A percentile compares a stretch with the other conserved stretches of the same genome.
These are phyloP conservation scores for Phytophthora hybrid DNA, from an alignment of 352 stramenopile genomes.

Conservation along the genomic window DNA sequence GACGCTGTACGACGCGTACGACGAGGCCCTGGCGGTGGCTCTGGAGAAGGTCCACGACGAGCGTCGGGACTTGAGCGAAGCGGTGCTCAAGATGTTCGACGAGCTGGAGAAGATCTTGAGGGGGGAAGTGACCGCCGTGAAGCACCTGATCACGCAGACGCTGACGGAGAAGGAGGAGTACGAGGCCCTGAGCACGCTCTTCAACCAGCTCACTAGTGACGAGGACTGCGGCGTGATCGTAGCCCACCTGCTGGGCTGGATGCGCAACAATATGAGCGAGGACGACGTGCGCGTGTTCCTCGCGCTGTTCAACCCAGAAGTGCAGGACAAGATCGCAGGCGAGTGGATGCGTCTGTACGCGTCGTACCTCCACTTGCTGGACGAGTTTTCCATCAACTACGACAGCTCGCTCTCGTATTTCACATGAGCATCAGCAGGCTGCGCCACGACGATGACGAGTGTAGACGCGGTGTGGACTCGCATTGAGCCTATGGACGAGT, in stretches of 20 bases:
- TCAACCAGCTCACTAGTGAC: constrained; percentile 62
- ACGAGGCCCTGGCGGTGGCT: constrained; percentile 52
- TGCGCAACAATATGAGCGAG: constrained; percentile 64
- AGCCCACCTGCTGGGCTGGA: constrained; percentile 74
- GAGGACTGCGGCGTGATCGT: constrained; percentile 61
- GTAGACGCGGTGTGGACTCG: background rate
- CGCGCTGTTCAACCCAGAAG: constrained; percentile 58
- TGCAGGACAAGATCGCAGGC: constrained; percentile 64
- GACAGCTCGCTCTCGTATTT: constrained; percentile 72
- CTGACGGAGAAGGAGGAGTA: constrained; percentile 67
- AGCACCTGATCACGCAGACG: constrained; percentile 60
- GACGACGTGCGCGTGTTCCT: constrained; percentile 62
- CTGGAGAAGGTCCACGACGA: constrained; percentile 66
- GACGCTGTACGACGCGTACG: constrained; percentile 69
- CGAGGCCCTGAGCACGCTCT: constrained; percentile 66
- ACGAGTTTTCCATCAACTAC: constrained; percentile 73
- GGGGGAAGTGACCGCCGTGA: constrained; percentile 62
- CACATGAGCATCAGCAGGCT: constrained; percentile 49
- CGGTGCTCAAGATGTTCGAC: constrained; percentile 55
- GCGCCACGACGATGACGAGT: constrained; percentile 18
- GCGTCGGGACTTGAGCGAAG: constrained; percentile 50
- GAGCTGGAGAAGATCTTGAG: constrained; percentile 64
- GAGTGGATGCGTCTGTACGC: constrained; percentile 81
- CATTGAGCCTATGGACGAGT: background rate
- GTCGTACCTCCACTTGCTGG: constrained; percentile 66